Evolutionary conservation across 768 basidiomycete genomes (phyloP).

Genomic region (Tricholoma sp.): DNA sequence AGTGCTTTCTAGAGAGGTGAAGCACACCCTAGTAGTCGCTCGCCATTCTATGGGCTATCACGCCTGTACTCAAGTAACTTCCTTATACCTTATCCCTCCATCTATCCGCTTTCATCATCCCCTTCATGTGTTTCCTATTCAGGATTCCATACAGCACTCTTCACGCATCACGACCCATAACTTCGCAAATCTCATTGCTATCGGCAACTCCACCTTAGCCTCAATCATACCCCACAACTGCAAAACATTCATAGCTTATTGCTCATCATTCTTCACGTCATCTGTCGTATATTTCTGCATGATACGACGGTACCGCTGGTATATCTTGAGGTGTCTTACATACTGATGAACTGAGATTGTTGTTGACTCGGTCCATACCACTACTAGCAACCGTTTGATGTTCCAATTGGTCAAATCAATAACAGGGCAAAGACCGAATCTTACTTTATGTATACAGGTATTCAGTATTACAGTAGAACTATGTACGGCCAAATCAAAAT

Average conservation of each 20-base stretch:
- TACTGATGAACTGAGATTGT: neutral
- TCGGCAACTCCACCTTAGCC: neutral
- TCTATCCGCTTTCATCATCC: neutral
- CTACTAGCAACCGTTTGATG: neutral
- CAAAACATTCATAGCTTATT: neutral
- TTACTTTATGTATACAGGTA: neutral
- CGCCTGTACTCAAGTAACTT: neutral
- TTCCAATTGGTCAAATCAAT: no score
- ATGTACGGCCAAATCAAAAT: neutral
- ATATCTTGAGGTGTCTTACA: neutral
- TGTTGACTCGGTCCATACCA: neutral
- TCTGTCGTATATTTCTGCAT: constrained; percentile 4
- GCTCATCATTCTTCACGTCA: constrained; percentile 1
- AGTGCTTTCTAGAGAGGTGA: neutral
- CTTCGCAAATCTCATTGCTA: neutral
- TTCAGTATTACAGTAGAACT: neutral
- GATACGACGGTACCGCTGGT: neutral
- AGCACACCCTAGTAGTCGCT: neutral
- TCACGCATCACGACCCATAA: neutral
- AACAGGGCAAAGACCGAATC: no score
- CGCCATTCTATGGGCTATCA: neutral
- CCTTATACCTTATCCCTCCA: neutral
- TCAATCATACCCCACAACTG: neutral
- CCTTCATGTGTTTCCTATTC: neutral
- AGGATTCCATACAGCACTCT: neutral